These are phyloP conservation scores for Amaranthus palmeri DNA, from an alignment of 148 eudicot species.

Conservation along the genomic window DNA sequence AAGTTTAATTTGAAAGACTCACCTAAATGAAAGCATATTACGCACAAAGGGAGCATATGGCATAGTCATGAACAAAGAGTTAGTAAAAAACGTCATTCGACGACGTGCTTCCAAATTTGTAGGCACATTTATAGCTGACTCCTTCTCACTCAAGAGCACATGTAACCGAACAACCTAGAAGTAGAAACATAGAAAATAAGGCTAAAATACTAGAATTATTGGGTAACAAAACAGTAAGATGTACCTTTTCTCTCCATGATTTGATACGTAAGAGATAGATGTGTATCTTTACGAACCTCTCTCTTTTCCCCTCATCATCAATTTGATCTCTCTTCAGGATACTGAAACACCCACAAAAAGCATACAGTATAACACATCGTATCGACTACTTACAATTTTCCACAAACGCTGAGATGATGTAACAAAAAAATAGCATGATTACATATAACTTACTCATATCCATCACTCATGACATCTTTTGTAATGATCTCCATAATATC, in stretches of 20 bases:
- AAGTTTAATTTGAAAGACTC: slow-evolving; percentile 18
- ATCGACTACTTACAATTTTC: not conserved
- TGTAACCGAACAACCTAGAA: slow-evolving; percentile 75
- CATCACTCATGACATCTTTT: slow-evolving; percentile 72
- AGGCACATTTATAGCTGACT: slow-evolving; percentile 96
- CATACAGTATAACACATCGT: not conserved
- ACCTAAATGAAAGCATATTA: slow-evolving; percentile 98
- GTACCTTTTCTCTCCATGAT: slow-evolving; percentile 85
- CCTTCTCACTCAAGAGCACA: slow-evolving; percentile 90
- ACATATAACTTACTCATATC: slow-evolving; percentile 47
- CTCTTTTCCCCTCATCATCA: slow-evolving; percentile 36
- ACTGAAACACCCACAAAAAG: slow-evolving; percentile 31
- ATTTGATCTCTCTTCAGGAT: slow-evolving; percentile 36
- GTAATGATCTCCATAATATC: slow-evolving; percentile 89
- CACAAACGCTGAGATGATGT: slow-evolving; percentile 2
- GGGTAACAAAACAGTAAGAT: not conserved
- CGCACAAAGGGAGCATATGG: slow-evolving; percentile 94
- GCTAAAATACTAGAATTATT: not conserved
- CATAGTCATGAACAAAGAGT: slow-evolving; percentile 95
- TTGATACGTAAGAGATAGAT: slow-evolving; percentile 38
- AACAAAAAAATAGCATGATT: not conserved
- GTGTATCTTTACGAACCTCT: slow-evolving; percentile 75
- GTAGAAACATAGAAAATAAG: not conserved
- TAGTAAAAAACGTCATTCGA: slow-evolving; percentile 91
- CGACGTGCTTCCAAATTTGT: slow-evolving; percentile 96